Percentiles rank a stretch among this genome's conserved stretches.
These are phyloP conservation scores for Aspergillus sclerotioniger DNA, from an alignment of 495 filamentous ascomycete genomes.

Conservation along the genomic window DNA sequence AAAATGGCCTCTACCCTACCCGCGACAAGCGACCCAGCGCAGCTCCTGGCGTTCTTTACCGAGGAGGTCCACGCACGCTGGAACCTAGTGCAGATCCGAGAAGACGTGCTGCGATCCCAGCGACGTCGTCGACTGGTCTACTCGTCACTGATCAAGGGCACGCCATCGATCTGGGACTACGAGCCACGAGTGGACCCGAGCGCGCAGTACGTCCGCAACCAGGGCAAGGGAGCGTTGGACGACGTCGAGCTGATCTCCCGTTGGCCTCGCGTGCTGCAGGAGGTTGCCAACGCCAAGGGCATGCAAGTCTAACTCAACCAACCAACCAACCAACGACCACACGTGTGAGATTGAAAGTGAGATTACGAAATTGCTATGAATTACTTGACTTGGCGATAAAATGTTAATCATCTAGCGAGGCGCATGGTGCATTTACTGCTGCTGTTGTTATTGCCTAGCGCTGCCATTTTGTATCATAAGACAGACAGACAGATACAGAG, in stretches of 20 bases:
- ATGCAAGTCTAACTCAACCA: constrained; percentile 6
- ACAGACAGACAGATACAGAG: no score
- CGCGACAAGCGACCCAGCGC: constrained; percentile 42
- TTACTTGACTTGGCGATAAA: no score
- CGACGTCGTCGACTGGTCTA: constrained; percentile 69
- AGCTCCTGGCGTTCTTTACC: constrained; percentile 56
- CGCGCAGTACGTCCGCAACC: constrained; percentile 61
- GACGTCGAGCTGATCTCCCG: constrained; percentile 47
- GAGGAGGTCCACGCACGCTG: constrained; percentile 65
- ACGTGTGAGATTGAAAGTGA: no score
- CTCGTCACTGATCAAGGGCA: constrained; percentile 68
- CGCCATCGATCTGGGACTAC: constrained; percentile 73
- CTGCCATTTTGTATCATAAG: no score
- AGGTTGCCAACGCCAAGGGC: constrained; percentile 34
- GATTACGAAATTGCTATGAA: no score
- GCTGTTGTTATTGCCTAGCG: no score
- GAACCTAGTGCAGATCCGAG: constrained; percentile 70
- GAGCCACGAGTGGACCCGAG: constrained; percentile 69
- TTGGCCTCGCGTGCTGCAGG: constrained; percentile 45
- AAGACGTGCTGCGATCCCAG: constrained; percentile 68
- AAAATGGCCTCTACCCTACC: constrained; percentile 33
- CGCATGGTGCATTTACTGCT: no score
- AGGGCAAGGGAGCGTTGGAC: constrained; percentile 45
- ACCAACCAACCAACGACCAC: no score
- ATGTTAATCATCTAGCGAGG: no score